Base-by-base conservation (phyloP, 176 grass and related monocot species). In the Puya raimondii region DNA sequence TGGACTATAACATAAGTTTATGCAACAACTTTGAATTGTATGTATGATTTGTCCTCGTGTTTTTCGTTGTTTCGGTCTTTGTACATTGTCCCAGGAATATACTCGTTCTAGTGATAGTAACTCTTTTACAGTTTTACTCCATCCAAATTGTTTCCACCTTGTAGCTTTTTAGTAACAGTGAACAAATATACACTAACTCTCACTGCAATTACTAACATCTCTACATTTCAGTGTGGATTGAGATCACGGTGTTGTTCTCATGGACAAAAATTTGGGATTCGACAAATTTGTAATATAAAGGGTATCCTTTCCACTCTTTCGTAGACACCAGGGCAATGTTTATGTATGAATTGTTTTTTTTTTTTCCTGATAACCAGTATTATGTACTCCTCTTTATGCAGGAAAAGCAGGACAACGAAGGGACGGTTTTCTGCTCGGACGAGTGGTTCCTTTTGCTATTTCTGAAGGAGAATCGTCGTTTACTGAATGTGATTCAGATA, bases 381-480 rank as follows among this genome's bases (percentile, higher is more conserved):
- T 49, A 69, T 69, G n/a, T 26, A 15, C 14, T 14, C 68, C 16
- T 47, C 49, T 47, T 81, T 51, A 80, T 69, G 67, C 50, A 49
- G 42, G 48, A 53, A 50, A 51, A 42, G 12, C 75, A 82, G 79
- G 71, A 4, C 64, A 89, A 75, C 79, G 69, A 14, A 84, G 78
- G 64, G 61, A 71, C 9, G 23, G 63, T 10, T 50, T 76, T 78
- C 68, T 71, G 72, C 49, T 64, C 20, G 78, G 80, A 66, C 67
- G 10, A 21, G 51, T 67, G 51, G 47, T 78, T 33, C 78, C 76
- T 67, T 83, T 79, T 12, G 68, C 94, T 79, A 80, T 72, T 70
- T 64, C 64, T 10, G 74, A 85, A 48, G 88, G 74, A 71, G 70
- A 80, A 26, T 77, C 84, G 50, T 61, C 76, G 47, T 67, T 65